phyloP scores from a whole-genome alignment of 352 stramenopile genomes.

The Phytophthora hibernalis region DNA sequence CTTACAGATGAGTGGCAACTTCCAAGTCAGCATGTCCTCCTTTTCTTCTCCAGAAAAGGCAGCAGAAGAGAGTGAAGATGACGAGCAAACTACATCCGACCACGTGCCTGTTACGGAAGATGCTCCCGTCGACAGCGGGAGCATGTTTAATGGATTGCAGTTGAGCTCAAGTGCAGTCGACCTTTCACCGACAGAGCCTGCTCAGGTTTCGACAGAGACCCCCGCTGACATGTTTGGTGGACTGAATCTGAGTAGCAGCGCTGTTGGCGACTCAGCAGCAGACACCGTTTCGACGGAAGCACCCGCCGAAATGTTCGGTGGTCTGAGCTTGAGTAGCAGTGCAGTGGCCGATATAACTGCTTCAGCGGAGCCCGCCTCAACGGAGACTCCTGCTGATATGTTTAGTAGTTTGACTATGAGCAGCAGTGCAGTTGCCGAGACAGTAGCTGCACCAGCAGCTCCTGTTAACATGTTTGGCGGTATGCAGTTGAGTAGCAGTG shows the following conservation, averaged over 20 bases:
- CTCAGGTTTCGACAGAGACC: neutral
- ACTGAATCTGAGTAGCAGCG: slow-evolving; percentile 22
- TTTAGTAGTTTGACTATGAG: slow-evolving; percentile 34
- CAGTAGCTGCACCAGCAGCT: neutral
- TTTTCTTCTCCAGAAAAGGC: slow-evolving; percentile 19
- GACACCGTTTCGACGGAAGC: slow-evolving; percentile 14
- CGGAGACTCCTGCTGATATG: slow-evolving; percentile 17
- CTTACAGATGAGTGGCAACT: slow-evolving; percentile 51
- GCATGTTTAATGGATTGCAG: slow-evolving; percentile 35
- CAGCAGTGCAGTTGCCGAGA: slow-evolving; percentile 6
- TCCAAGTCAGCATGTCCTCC: slow-evolving; percentile 34
- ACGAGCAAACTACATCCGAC: slow-evolving; percentile 1
- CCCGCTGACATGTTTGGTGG: slow-evolving; percentile 29
- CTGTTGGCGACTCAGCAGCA: neutral
- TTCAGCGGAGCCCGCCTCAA: slow-evolving; percentile 1
- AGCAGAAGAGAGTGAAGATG: slow-evolving; percentile 11
- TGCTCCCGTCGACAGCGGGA: slow-evolving; percentile 13
- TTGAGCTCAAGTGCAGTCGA: slow-evolving; percentile 27
- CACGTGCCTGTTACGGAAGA: neutral
- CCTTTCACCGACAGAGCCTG: slow-evolving; percentile 4
- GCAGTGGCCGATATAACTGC: slow-evolving; percentile 2
- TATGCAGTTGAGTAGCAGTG: slow-evolving; percentile 21
- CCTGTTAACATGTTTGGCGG: slow-evolving; percentile 22
- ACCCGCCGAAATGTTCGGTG: slow-evolving; percentile 14
- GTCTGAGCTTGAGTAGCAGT: slow-evolving; percentile 23